Base-by-base conservation (phyloP, 2,329 filamentous ascomycete species). In the Trichophyton rubrum region DNA sequence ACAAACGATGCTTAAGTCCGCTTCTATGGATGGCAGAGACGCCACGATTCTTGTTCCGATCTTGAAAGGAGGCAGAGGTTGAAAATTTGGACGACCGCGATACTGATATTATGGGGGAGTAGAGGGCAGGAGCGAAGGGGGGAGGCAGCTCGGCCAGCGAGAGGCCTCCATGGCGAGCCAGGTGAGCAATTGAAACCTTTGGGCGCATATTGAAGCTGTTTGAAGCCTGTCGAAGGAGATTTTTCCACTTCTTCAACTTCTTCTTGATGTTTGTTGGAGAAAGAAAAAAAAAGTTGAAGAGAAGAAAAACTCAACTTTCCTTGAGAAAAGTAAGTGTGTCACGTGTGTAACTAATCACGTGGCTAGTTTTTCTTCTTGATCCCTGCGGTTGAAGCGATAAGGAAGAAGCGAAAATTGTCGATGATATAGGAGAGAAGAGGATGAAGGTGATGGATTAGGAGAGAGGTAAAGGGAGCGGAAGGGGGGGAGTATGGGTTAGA, bases 1-100 rank as follows among this genome's bases (percentile, higher is more conserved):
- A 88, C 60, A 95, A 78, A n/a, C 81, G 83, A 70, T 87, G 84
- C 59, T 85, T 83, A 3, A 85, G 84, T 0, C 91, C 91, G 1
- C 88, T 90, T 57, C 87, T 81, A 66, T 88, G 85, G 61, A 95
- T 80, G 24, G 85, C 87, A 60, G 90, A 96, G 59, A 96, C 83
- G 51, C 90, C 92, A 63, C 93, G 87, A 63, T 83, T 77, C 65
- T 82, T 85, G 78, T 89, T 96, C 76, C 83, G 84, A 77, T 96
- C 91, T 70, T 75, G 77, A 74, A 74, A 58, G 60, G 68, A 67
- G 65, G 81, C 53, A 6, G 62, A 64, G 40, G 67, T 63, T 27
- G 66, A 67, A 33, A 65, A 65, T 40, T 61, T 57, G n/a, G 61
- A 61, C 43, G 58, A 60, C 60, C 60, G 60, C 17, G 56, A 56